Base-by-base conservation (phyloP, 768 basidiomycete genomes). In the Melanogaster broomeanus region DNA sequence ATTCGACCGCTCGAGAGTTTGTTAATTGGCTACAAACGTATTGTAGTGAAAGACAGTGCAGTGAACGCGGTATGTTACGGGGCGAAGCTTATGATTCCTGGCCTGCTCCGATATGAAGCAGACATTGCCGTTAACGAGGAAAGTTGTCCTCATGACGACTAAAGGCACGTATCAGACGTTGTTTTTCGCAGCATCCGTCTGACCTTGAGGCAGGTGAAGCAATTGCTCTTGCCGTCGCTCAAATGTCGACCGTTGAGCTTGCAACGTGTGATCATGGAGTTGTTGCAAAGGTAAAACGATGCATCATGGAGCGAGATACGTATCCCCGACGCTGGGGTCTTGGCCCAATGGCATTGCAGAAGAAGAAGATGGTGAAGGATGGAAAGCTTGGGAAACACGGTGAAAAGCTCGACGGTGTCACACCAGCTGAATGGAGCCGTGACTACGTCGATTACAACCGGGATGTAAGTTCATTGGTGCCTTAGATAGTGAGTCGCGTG, bases 11-110 rank as follows among this genome's bases (percentile, higher is more conserved):
- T 99, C 53, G 97, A 99, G 75, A 92, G 88, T 49, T 79, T 99
- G 49, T 80, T 99, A 64, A 82, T 93, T 53, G 93, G 94, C 48
- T 98, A 98, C 77, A 99, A 98, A 75, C 89, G 97, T 52, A 93
- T 99, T 55, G 97, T 99, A 33, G 95, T 99, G 58, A 98, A 98
- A 73, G 97, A 99, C 72, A 95, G 92, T 61, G 94, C 97, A 18
- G 96, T 99, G 64, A 99, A 98, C 64, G 97, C 97, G 45, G 92
- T 99, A 53, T 98, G 96, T 76, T 98, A 99, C 71, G 97, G 97
- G 57, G 97, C 97, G 51, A 98, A 98, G 72, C 87, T 99, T 65
- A 99, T 99, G 97, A 93, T 99, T 61, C 97, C 97, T 58, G 97
- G 97, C 69, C 80, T 99, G 39, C 79, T 99, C 49, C 90, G 97